These are phyloP conservation scores for Conticribra weissflogii DNA, from an alignment of 108 stramenopile species.

Conservation along the genomic window DNA sequence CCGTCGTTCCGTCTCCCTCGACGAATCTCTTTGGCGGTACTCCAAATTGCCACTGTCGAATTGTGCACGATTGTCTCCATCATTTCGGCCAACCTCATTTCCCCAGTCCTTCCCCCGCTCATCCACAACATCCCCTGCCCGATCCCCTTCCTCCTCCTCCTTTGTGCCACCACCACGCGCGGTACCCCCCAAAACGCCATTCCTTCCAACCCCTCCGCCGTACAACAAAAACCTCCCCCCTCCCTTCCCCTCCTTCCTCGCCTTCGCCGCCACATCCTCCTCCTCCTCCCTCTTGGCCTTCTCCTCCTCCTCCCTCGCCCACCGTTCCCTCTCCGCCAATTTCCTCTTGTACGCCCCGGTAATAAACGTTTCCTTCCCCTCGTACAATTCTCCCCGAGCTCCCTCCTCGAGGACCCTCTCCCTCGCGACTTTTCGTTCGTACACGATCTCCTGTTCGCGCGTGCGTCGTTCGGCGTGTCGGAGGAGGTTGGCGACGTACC, in stretches of 20 bases:
- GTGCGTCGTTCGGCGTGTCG: constrained; percentile 61
- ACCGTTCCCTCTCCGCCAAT: constrained; percentile 74
- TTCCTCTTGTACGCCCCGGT: constrained; percentile 74
- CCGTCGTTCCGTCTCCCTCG: constrained; percentile 15
- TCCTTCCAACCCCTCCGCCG: constrained; percentile 59
- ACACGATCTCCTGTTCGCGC: constrained; percentile 66
- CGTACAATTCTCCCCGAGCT: too few species aligned
- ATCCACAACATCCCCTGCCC: too few species aligned
- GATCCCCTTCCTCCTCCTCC: neutral
- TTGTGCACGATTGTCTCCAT: neutral
- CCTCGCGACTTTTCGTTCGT: constrained; percentile 67
- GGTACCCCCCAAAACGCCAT: constrained; percentile 55
- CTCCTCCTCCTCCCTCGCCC: constrained; percentile 66
- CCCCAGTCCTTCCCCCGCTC: too few species aligned
- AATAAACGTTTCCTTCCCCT: constrained; percentile 82
- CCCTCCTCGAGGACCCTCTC: constrained; percentile 63
- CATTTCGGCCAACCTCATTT: constrained; percentile 53
- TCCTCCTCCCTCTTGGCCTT: constrained; percentile 56
- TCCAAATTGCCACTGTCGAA: neutral
- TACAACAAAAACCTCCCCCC: constrained; percentile 72
- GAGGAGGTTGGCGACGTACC: constrained; percentile 70
- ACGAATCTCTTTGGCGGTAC: constrained; percentile 11
- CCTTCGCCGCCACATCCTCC: constrained; percentile 63
- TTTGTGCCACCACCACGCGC: too few species aligned
- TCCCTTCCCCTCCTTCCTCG: too few species aligned